A percentile compares a stretch with the other conserved stretches of the same genome.
phyloP scores from a whole-genome alignment of 2,329 filamentous ascomycete species.

The Lasiodiplodia gonubiensis region DNA sequence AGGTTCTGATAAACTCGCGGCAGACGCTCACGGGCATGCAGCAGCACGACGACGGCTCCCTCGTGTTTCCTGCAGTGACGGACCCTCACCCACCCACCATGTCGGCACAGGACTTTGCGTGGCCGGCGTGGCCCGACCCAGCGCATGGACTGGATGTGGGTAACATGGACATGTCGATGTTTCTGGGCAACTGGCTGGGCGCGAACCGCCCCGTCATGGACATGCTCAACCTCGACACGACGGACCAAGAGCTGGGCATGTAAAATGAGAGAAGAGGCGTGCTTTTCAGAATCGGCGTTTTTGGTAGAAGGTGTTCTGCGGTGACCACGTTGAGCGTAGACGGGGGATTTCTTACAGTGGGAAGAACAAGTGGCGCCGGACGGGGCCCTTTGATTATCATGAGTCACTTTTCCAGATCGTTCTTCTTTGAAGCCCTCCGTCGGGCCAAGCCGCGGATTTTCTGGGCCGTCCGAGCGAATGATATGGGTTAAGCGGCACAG shows the following conservation, averaged over 20 bases:
- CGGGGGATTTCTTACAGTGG: neutral
- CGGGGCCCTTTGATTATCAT: neutral
- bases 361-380: neutral
- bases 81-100: conserved; percentile 31
- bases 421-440: neutral
- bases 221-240: conserved; percentile 12
- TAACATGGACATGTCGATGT: conserved; percentile 24
- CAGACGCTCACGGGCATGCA: conserved; percentile 30
- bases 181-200: conserved; percentile 22
- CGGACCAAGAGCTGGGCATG: neutral
- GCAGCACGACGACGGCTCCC: conserved; percentile 30
- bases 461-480: neutral
- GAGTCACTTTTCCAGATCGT: neutral
- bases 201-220: conserved; percentile 20
- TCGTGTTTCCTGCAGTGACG: conserved; percentile 39
- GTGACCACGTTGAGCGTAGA: neutral
- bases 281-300: neutral
- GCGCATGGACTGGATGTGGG: neutral
- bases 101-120: conserved; percentile 36
- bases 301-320: neutral
- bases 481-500: neutral
- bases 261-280: neutral
- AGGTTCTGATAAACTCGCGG: conserved; percentile 29
- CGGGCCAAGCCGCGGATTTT: neutral
- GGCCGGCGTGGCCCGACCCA: conserved; percentile 6